Percentiles rank a stretch among this genome's conserved stretches.
phyloP scores from a whole-genome alignment of 1,139 yeast genomes.

The Tardiomyces digboiensis region DNA sequence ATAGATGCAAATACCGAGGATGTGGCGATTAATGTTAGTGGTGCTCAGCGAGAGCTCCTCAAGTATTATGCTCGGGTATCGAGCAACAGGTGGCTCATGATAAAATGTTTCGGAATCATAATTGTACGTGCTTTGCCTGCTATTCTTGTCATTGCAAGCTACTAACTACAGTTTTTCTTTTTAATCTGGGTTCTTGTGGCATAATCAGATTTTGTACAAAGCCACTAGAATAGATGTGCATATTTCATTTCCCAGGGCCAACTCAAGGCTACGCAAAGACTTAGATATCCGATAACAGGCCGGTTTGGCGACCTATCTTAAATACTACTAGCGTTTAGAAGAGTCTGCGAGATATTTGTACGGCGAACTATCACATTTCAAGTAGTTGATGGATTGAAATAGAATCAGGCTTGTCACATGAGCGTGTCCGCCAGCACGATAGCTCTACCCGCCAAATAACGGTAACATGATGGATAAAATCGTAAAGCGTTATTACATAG shows the following conservation, averaged over 20 bases:
- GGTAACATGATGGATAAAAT: no score
- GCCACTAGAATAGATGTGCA: not conserved
- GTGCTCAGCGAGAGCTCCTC: constrained; percentile 90
- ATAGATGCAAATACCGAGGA: constrained; percentile 96
- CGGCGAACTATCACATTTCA: no score
- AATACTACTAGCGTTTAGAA: no score
- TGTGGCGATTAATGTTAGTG: constrained; percentile 75
- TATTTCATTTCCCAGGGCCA: not conserved
- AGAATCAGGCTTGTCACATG: no score
- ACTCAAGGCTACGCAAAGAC: no score
- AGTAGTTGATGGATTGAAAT: no score
- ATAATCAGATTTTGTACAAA: constrained; percentile 5
- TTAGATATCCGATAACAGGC: no score
- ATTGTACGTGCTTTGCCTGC: not conserved
- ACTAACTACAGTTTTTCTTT: constrained; percentile 13
- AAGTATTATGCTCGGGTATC: constrained; percentile 85
- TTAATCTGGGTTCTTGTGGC: constrained; percentile 23
- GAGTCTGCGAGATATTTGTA: no score
- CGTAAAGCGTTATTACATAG: constrained; percentile 40
- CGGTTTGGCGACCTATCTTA: no score
- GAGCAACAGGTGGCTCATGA: constrained; percentile 86
- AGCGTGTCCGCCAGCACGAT: no score
- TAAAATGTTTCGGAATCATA: constrained; percentile 82
- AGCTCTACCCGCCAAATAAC: no score
- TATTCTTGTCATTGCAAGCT: not conserved